These are phyloP conservation scores for Pleoardoris graminearum DNA, from an alignment of 2,329 filamentous ascomycete species.

Conservation along the genomic window DNA sequence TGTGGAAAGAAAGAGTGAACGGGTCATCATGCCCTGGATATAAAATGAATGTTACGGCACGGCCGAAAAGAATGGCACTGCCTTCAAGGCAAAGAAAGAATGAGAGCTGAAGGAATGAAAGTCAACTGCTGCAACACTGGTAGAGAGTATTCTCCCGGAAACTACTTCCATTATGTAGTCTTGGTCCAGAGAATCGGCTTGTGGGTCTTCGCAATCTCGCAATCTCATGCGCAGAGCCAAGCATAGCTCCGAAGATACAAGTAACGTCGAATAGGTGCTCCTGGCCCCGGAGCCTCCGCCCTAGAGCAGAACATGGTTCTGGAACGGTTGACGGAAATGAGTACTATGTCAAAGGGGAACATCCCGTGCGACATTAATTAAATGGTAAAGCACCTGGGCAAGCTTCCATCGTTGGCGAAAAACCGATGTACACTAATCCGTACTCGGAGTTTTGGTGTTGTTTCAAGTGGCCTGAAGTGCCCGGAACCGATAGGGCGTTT, in stretches of 20 bases:
- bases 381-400: neutral
- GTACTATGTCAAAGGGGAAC: neutral
- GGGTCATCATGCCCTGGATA: conserved; percentile 27
- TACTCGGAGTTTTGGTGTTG: neutral
- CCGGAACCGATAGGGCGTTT: neutral
- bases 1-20: conserved; percentile 32
- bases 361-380: conserved; percentile 5
- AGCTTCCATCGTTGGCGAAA: neutral
- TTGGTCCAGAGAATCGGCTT: neutral
- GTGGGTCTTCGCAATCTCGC: conserved; percentile 3
- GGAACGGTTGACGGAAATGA: neutral
- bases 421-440: neutral
- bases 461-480: neutral
- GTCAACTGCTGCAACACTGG: neutral
- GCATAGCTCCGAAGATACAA: neutral
- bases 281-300: neutral
- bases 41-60: conserved; percentile 30
- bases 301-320: neutral
- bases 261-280: neutral
- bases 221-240: conserved; percentile 2
- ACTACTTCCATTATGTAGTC: neutral
- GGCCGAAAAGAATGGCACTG: conserved; percentile 34
- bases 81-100: conserved; percentile 39
- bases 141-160: neutral
- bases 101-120: conserved; percentile 22